These are phyloP conservation scores for Durotheca rogersii DNA, from an alignment of 495 filamentous ascomycete species.

Conservation along the genomic window DNA sequence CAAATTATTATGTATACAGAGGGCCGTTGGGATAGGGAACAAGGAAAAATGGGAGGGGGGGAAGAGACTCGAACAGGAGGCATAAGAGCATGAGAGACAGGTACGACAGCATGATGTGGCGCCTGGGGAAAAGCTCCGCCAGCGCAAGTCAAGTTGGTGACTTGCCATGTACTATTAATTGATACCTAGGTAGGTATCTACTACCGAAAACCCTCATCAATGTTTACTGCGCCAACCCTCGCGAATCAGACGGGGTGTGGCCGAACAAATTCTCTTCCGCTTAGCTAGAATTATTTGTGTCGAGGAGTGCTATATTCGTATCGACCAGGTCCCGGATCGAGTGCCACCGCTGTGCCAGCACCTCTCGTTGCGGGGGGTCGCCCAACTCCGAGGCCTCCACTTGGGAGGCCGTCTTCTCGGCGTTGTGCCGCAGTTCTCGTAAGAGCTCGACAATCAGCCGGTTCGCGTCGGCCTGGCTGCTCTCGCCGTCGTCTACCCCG, in stretches of 20 bases:
- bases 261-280: background rate
- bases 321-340: constrained; percentile 51
- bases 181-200: constrained; percentile 2
- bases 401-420: constrained; percentile 39
- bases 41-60: background rate
- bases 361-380: constrained; percentile 31
- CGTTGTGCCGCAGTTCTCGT: constrained; percentile 31
- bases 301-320: constrained; percentile 19
- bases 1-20: too few relatives aligned
- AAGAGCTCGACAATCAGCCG: constrained; percentile 30
- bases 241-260: background rate
- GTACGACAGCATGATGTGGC: constrained; percentile 8
- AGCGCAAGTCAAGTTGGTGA: constrained; percentile 8
- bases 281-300: constrained; percentile 3
- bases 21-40: constrained; percentile 1
- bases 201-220: constrained; percentile 16
- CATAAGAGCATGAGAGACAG: too few relatives aligned
- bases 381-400: constrained; percentile 37
- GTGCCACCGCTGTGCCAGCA: constrained; percentile 51
- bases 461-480: constrained; percentile 35
- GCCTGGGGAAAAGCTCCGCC: constrained; percentile 12
- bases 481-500: constrained; percentile 41
- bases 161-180: constrained; percentile 9
- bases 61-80: too few relatives aligned
- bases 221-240: constrained; percentile 2